Evolutionary conservation across 2,329 filamentous ascomycete genomes (phyloP).

Genomic region (Phoma herbarum): DNA sequence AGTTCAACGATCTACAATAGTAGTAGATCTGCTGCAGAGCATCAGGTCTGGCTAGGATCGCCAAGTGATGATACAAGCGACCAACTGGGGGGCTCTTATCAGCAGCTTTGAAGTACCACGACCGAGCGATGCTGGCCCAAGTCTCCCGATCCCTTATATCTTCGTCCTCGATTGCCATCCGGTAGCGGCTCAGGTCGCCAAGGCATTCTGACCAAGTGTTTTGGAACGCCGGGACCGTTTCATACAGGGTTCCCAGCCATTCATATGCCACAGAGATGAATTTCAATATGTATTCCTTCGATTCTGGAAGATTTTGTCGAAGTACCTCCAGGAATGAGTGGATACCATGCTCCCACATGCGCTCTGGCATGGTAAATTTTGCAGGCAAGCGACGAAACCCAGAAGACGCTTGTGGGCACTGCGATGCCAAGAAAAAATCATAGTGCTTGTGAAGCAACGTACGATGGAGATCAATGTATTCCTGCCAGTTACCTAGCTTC

Average conservation of each 20-base stretch:
- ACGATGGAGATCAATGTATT: constrained; percentile 73
- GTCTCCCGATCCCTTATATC: constrained; percentile 77
- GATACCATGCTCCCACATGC: constrained; percentile 95
- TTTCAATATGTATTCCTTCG: constrained; percentile 87
- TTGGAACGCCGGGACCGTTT: constrained; percentile 82
- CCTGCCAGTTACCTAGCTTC: too few relatives aligned
- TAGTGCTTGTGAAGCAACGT: constrained; percentile 77
- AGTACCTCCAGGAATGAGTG: constrained; percentile 80
- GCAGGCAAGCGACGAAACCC: constrained; percentile 73
- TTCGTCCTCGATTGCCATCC: constrained; percentile 91
- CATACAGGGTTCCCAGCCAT: constrained; percentile 86
- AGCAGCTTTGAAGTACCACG: constrained; percentile 83
- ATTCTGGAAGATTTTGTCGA: constrained; percentile 74
- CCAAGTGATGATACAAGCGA: constrained; percentile 86
- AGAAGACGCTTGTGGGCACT: constrained; percentile 78
- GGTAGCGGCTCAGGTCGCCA: constrained; percentile 83
- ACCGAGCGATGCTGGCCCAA: constrained; percentile 80
- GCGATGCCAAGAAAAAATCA: constrained; percentile 77
- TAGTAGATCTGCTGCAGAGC: constrained; percentile 75
- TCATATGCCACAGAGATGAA: constrained; percentile 91
- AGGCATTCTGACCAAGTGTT: constrained; percentile 95
- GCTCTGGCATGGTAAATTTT: constrained; percentile 89
- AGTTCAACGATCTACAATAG: constrained; percentile 75
- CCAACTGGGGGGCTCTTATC: constrained; percentile 79
- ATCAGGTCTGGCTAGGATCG: constrained; percentile 76